These are phyloP conservation scores for Coprinopsis marcescibilis DNA, from an alignment of 768 basidiomycete species.

Conservation along the genomic window DNA sequence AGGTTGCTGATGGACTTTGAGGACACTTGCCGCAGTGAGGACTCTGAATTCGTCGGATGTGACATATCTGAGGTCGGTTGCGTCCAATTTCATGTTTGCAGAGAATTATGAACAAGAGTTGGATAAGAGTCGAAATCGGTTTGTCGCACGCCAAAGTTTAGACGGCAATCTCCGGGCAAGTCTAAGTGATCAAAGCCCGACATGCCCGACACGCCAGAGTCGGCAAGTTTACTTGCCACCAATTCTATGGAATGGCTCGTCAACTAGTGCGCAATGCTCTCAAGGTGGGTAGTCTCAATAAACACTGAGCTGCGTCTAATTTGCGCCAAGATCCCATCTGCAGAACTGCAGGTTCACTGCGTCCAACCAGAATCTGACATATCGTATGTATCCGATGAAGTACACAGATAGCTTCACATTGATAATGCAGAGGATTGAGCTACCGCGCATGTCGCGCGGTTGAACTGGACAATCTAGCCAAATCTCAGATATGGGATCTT, in stretches of 20 bases:
- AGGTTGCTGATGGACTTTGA: background rate
- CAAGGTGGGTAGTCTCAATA: background rate
- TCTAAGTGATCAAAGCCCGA: too few species aligned
- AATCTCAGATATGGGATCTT: background rate
- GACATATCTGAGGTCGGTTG: slow-evolving; percentile 90
- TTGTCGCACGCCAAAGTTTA: too few species aligned
- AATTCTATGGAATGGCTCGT: too few species aligned
- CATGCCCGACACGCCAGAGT: too few species aligned
- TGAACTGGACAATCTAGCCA: background rate
- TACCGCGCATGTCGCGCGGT: background rate
- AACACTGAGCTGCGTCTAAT: too few species aligned
- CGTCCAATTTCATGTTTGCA: slow-evolving; percentile 81
- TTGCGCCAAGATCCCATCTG: background rate
- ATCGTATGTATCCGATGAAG: background rate
- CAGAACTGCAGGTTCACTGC: background rate
- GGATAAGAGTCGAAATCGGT: background rate
- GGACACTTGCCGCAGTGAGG: slow-evolving; percentile 71
- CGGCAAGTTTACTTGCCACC: too few species aligned
- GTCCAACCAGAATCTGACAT: background rate
- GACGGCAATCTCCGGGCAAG: too few species aligned
- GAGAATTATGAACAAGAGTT: background rate
- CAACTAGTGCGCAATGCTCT: background rate
- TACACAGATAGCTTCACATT: background rate
- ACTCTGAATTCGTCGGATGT: slow-evolving; percentile 91
- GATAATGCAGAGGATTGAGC: background rate